Conservation (phyloP, 805 yeast genomes). For the Vanderwaltozyma yarrowii region DNA sequence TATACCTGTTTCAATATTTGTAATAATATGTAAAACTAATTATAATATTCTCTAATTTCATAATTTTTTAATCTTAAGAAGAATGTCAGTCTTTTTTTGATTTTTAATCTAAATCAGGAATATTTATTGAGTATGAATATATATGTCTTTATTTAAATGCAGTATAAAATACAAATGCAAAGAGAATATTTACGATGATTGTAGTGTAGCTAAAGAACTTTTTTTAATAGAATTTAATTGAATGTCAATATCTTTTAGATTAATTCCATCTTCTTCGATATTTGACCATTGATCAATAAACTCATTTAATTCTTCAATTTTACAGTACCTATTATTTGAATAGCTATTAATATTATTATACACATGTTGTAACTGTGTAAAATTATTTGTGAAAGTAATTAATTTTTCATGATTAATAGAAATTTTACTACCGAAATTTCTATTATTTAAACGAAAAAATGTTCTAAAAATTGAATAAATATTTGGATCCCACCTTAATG, state of each 20-base stretch:
- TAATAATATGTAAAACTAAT: no score
- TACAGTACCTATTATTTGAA: constrained; percentile 6
- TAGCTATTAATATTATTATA: constrained; percentile 13
- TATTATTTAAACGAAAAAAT: neutral
- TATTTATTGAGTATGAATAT: neutral
- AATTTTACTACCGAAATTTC: constrained; percentile 1
- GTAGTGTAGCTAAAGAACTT: constrained; percentile 6
- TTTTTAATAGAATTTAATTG: constrained; percentile 2
- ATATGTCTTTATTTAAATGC: neutral
- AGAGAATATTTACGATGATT: constrained; percentile 1
- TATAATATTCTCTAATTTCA: no score
- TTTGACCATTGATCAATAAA: constrained; percentile 19
- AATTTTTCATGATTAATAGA: neutral
- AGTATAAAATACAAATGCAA: neutral
- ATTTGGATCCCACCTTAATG: constrained; percentile 12
- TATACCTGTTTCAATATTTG: no score
- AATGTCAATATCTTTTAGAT: neutral
- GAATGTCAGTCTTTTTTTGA: no score
- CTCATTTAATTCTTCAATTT: constrained; percentile 12
- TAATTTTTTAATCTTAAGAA: no score
- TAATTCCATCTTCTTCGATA: constrained; percentile 8
- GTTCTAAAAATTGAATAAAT: constrained; percentile 5
- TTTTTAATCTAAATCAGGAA: no score
- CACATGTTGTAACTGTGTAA: constrained; percentile 11
- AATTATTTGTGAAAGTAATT: constrained; percentile 6